phyloP scores from a whole-genome alignment of 768 basidiomycete genomes.

The Filobasidium wieringae region DNA sequence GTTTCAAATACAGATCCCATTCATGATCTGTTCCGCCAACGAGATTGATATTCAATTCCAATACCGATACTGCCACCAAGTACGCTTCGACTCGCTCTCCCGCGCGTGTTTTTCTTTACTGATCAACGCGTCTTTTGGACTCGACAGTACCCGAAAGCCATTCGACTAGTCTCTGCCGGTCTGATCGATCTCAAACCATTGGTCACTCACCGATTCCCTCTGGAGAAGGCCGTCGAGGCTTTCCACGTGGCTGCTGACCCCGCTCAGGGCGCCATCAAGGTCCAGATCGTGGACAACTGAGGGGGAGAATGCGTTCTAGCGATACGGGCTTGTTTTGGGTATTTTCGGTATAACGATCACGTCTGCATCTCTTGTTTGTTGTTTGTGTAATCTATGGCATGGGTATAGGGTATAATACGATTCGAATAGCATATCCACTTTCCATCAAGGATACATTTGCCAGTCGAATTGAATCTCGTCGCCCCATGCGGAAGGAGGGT shows the following conservation, averaged over 20 bases:
- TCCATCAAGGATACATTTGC: constrained; percentile 30
- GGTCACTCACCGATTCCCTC: constrained; percentile 42
- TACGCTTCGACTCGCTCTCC: constrained; percentile 6
- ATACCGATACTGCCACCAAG: constrained; percentile 40
- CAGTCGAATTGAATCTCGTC: constrained; percentile 22
- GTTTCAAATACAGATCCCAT: constrained; percentile 29
- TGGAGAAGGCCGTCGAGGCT: constrained; percentile 39
- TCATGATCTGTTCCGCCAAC: constrained; percentile 38
- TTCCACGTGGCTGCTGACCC: constrained; percentile 41
- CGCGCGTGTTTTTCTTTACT: neutral
- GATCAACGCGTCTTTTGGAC: neutral
- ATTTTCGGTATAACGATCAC: neutral
- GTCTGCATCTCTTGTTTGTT: neutral
- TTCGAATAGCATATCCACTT: too few species aligned
- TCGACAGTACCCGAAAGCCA: constrained; percentile 40
- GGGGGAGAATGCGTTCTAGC: neutral
- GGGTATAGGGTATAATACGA: too few species aligned
- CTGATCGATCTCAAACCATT: constrained; percentile 40
- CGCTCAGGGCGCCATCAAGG: constrained; percentile 39
- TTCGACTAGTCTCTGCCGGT: constrained; percentile 36
- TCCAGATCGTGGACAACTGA: constrained; percentile 28
- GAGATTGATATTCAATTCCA: constrained; percentile 42
- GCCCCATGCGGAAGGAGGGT: constrained; percentile 17
- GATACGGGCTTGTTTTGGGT: neutral
- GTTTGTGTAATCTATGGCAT: too few species aligned